These are phyloP conservation scores for Inonotus obliquus DNA, from an alignment of 1,284 basidiomycete genomes.

Conservation along the genomic window DNA sequence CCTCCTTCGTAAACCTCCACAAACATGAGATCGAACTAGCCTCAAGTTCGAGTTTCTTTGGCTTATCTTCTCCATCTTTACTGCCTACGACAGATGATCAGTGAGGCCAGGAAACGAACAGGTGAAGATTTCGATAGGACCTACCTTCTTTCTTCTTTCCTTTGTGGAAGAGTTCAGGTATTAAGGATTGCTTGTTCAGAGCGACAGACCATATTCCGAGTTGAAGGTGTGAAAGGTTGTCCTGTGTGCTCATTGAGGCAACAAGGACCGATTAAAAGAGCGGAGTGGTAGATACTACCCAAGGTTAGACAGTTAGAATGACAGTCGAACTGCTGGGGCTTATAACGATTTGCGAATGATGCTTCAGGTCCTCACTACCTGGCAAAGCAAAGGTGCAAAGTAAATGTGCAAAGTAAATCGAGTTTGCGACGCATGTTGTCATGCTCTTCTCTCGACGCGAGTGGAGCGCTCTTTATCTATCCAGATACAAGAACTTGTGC, in stretches of 20 bases:
- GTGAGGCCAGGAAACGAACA: background rate
- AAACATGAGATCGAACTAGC: background rate
- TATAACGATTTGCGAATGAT: too few species aligned
- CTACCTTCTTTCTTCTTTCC: background rate
- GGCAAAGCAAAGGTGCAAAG: too few species aligned
- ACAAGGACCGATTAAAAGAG: background rate
- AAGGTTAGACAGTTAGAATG: too few species aligned
- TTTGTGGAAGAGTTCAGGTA: background rate
- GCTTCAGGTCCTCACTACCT: too few species aligned
- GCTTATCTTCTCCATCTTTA: background rate
- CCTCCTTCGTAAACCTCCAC: slow-evolving; percentile 2
- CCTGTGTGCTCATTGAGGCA: background rate
- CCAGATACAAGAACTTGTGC: too few species aligned
- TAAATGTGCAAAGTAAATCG: too few species aligned
- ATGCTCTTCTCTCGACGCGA: too few species aligned
- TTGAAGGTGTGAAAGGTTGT: background rate
- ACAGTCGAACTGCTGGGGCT: too few species aligned
- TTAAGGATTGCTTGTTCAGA: background rate
- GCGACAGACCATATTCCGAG: slow-evolving; percentile 4
- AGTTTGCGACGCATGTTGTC: too few species aligned
- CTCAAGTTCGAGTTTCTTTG: background rate
- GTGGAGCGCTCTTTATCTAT: too few species aligned
- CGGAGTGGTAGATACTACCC: background rate
- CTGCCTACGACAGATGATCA: background rate
- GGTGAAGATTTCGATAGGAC: background rate